A percentile compares a stretch with the other conserved stretches of the same genome.
phyloP scores from a whole-genome alignment of 768 basidiomycete species.

The Podaxis sp. region DNA sequence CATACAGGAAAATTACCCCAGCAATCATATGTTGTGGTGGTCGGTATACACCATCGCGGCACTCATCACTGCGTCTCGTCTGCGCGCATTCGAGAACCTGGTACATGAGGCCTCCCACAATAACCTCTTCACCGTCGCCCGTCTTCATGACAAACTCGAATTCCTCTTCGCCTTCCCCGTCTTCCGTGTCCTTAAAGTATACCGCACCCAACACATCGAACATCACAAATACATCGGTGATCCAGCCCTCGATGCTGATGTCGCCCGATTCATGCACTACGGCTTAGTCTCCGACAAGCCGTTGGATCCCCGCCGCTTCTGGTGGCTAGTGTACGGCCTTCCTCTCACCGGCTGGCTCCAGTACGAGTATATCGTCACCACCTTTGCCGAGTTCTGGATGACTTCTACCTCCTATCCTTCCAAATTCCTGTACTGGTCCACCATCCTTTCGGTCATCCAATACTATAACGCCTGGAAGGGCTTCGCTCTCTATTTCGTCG shows the following conservation, averaged over 20 bases:
- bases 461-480: background rate
- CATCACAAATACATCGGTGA: conserved; percentile 12
- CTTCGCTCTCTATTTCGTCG: conserved; percentile 9
- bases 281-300: conserved; percentile 10
- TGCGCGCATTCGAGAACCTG: conserved; percentile 11
- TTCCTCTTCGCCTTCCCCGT: conserved; percentile 10
- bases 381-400: conserved; percentile 11
- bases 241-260: conserved; percentile 6
- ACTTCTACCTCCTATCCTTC: conserved; percentile 3
- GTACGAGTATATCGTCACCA: conserved; percentile 8
- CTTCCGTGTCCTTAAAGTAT: conserved; percentile 11
- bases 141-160: conserved; percentile 9
- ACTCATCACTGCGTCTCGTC: conserved; percentile 8
- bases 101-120: conserved; percentile 11
- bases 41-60: background rate
- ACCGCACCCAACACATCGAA: conserved; percentile 9
- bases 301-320: background rate
- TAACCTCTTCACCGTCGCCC: conserved; percentile 7
- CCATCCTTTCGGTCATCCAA: background rate
- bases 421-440: conserved; percentile 7
- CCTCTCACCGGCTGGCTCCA: conserved; percentile 5
- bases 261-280: conserved; percentile 9
- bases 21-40: background rate
- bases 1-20: background rate
- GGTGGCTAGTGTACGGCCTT: conserved; percentile 11